A percentile compares a stretch with the other conserved stretches of the same genome.
phyloP scores from a whole-genome alignment of 31 red algal genomes.

The Endocladia muricata region DNA sequence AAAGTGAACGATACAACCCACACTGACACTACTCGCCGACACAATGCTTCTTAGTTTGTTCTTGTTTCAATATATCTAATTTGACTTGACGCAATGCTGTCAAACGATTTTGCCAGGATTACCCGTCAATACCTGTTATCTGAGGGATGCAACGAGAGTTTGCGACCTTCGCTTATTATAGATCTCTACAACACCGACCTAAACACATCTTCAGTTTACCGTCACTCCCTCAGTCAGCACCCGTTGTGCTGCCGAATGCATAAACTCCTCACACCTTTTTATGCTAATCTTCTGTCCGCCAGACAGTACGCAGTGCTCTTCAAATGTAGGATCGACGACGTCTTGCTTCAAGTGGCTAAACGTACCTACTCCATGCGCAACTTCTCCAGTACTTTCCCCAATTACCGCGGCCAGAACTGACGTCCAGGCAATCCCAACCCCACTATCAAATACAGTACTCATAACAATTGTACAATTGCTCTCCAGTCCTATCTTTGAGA shows the following conservation, averaged over 20 bases:
- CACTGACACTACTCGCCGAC: too few relatives aligned
- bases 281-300: not conserved
- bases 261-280: not conserved
- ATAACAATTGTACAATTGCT: conserved; percentile 24
- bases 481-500: not conserved
- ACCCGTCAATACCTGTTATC: too few relatives aligned
- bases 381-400: not conserved
- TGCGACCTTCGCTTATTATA: too few relatives aligned
- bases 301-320: not conserved
- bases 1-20: too few relatives aligned
- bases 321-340: conserved; percentile 30
- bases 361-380: conserved; percentile 62
- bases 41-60: too few relatives aligned
- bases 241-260: not conserved
- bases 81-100: too few relatives aligned
- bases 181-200: too few relatives aligned
- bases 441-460: conserved; percentile 70
- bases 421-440: conserved; percentile 67
- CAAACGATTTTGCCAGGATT: too few relatives aligned
- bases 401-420: conserved; percentile 35
- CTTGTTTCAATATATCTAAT: too few relatives aligned
- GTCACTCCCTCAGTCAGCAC: too few relatives aligned
- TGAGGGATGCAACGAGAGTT: too few relatives aligned
- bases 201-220: too few relatives aligned
- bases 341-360: conserved; percentile 30